Base-by-base conservation (phyloP, 768 basidiomycete genomes). In the Leucosporidium scottii region DNA sequence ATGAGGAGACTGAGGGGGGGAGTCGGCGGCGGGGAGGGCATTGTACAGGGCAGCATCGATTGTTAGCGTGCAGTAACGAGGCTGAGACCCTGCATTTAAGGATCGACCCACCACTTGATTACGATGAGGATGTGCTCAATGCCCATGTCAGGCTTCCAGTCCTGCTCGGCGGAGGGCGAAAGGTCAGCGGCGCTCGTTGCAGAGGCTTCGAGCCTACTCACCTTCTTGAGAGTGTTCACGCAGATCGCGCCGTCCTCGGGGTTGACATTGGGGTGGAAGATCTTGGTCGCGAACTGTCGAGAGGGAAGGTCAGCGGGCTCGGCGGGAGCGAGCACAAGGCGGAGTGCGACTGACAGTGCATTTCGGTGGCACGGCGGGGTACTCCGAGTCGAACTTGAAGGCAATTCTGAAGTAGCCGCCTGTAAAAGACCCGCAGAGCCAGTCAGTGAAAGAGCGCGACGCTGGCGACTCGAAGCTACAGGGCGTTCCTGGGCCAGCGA, bases 221-320 rank as follows among this genome's bases (percentile, higher is more conserved):
- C 39, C 78, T 96, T 81, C 72, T 90, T 89, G 65, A 91, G 82
- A 21, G 90, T 93, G 80, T 85, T 88, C 55, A 93, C 87, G 74
- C 91, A 93, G 53, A 93, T 84, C 76, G 92, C 91, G 60, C 96
- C 91, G 68, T 94, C 89, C 80, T 94, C 65, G 18, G 56, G 56
- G 21, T 92, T 93, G 50, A 98, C 91, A 74, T 98, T 98, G 0
- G 94, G 93, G 75, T 97, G 93, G 79, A 97, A 97, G 65, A 98
- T 93, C 81, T 94, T 96, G 59, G 93, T 96, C n/a, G 78, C 66
- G 20, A 96, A 89, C 93, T 94, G 72, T 8, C 6, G 31, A 25
- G n/a, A 18, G 9, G 28, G n/a, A 27, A 30, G 53, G 25, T n/a
- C 27, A 30, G 27, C 28, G 20, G 4, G 12, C 15, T 18, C 23